A percentile compares a stretch with the other conserved stretches of the same genome.
phyloP scores from a whole-genome alignment of 2,329 filamentous ascomycete species.

The Exophiala spinifera region DNA sequence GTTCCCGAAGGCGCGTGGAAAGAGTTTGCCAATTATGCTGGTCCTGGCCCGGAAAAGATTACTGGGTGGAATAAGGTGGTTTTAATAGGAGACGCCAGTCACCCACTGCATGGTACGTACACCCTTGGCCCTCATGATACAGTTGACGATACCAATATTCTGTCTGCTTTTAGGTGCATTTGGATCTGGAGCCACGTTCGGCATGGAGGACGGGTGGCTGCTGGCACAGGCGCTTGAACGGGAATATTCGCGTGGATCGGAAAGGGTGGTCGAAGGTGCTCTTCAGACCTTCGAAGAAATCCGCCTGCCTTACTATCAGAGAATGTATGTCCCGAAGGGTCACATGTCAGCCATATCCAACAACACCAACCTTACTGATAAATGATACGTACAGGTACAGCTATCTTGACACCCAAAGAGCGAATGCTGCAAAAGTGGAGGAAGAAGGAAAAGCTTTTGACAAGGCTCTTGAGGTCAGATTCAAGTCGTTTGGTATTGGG shows the following conservation, averaged over 20 bases:
- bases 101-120: slow-evolving; percentile 48
- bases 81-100: slow-evolving; percentile 55
- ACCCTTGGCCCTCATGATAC: neutral
- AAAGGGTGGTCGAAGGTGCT: slow-evolving; percentile 28
- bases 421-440: neutral
- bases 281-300: slow-evolving; percentile 40
- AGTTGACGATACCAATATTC: neutral
- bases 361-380: neutral
- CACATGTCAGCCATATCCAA: slow-evolving; percentile 5
- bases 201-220: slow-evolving; percentile 47
- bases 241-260: slow-evolving; percentile 17
- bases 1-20: slow-evolving; percentile 42
- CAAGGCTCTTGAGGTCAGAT: neutral
- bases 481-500: slow-evolving; percentile 1
- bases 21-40: slow-evolving; percentile 49
- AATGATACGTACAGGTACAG: neutral
- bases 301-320: slow-evolving; percentile 40
- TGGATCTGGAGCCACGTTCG: slow-evolving; percentile 46
- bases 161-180: slow-evolving; percentile 34
- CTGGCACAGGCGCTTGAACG: slow-evolving; percentile 37
- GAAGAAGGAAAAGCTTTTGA: neutral
- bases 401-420: neutral
- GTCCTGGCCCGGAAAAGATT: slow-evolving; percentile 41
- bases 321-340: slow-evolving; percentile 33
- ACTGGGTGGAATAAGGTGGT: slow-evolving; percentile 45